These are phyloP conservation scores for Serendipita indica DNA, from an alignment of 768 basidiomycete genomes.

Conservation along the genomic window DNA sequence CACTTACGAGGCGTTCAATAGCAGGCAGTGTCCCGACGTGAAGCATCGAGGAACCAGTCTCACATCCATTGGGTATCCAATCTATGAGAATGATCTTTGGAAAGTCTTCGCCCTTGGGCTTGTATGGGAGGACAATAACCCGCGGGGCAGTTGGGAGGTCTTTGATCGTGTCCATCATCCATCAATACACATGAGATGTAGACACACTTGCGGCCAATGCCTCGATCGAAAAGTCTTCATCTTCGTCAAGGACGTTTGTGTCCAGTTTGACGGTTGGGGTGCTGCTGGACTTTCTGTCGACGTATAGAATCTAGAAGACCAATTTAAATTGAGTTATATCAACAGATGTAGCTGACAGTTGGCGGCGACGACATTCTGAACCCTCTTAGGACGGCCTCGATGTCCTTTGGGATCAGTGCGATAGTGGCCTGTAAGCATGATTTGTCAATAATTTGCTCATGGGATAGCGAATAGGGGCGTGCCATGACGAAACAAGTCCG, in stretches of 20 bases:
- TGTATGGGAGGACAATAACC: conserved; percentile 73
- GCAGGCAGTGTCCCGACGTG: conserved; percentile 70
- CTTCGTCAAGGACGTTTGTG: background rate
- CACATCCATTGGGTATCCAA: conserved; percentile 69
- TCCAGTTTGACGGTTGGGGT: background rate
- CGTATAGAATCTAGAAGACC: background rate
- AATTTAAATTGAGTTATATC: background rate
- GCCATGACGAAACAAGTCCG: conserved; percentile 8
- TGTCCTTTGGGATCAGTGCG: background rate
- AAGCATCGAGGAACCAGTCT: conserved; percentile 59
- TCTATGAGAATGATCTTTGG: conserved; percentile 72
- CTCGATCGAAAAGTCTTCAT: conserved; percentile 8
- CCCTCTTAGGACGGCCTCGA: background rate
- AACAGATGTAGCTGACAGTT: background rate
- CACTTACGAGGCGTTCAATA: conserved; percentile 62
- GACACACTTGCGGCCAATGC: background rate
- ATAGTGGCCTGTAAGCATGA: background rate
- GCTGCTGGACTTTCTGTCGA: background rate
- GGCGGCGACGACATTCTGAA: background rate
- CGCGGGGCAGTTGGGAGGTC: conserved; percentile 80
- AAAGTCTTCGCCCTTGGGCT: conserved; percentile 65
- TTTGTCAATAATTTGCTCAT: background rate
- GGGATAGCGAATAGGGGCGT: background rate
- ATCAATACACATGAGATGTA: background rate
- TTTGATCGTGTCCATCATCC: conserved; percentile 20